Percentiles rank a stretch among this genome's conserved stretches.
These are phyloP conservation scores for Nitzschia palea DNA, from an alignment of 108 stramenopile genomes.

Conservation along the genomic window DNA sequence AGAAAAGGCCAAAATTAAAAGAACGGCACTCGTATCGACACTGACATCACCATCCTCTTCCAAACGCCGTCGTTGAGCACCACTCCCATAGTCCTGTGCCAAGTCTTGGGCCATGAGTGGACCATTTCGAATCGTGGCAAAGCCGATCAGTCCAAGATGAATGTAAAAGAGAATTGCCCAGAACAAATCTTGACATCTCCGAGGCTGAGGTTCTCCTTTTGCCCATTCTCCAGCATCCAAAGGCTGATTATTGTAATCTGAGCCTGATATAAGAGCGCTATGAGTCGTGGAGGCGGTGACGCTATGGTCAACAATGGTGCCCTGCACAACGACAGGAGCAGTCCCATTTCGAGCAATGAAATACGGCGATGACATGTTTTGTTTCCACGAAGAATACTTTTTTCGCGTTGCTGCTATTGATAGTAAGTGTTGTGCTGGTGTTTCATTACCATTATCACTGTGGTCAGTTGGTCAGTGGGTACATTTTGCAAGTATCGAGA, in stretches of 20 bases:
- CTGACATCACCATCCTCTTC: constrained; percentile 16
- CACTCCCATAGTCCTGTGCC: constrained; percentile 28
- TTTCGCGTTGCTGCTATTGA: too few species aligned
- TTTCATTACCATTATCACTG: too few species aligned
- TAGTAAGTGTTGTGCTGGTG: too few species aligned
- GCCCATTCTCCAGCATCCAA: neutral
- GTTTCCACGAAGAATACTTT: too few species aligned
- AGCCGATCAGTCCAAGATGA: constrained; percentile 55
- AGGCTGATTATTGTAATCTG: neutral
- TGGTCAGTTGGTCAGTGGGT: too few species aligned
- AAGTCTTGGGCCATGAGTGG: constrained; percentile 54
- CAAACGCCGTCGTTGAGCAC: constrained; percentile 16
- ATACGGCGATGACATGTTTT: constrained; percentile 11
- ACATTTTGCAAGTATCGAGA: too few species aligned
- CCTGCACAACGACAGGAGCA: constrained; percentile 23
- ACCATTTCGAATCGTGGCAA: constrained; percentile 32
- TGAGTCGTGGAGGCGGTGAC: neutral
- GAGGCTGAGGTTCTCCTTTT: constrained; percentile 53
- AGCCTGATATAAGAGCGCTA: neutral
- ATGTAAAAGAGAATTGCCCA: constrained; percentile 67
- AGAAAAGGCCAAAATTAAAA: constrained; percentile 13
- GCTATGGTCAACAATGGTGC: neutral
- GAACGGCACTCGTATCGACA: constrained; percentile 3
- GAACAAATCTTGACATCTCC: constrained; percentile 54
- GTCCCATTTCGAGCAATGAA: neutral